These are phyloP conservation scores for Waltergamsia citrina DNA, from an alignment of 2,329 filamentous ascomycete species.

Conservation along the genomic window DNA sequence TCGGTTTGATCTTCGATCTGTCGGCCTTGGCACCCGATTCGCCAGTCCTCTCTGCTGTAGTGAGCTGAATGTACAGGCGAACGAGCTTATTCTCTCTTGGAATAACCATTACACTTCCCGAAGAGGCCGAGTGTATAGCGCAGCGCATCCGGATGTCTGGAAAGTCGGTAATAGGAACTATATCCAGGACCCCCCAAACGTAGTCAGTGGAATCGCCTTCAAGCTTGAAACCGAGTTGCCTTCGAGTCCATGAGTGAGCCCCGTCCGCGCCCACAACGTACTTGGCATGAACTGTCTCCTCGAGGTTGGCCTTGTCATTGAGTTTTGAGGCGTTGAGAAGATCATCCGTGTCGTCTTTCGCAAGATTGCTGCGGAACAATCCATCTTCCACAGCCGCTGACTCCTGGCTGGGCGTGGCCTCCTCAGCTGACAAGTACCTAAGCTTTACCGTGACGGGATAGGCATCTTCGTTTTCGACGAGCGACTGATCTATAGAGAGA, in stretches of 20 bases:
- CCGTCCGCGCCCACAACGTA: constrained; percentile 63
- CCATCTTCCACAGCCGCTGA: constrained; percentile 29
- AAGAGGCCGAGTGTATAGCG: constrained; percentile 44
- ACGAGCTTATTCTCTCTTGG: constrained; percentile 55
- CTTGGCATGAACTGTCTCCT: constrained; percentile 27
- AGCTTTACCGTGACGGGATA: constrained; percentile 54
- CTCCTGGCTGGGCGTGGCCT: constrained; percentile 37
- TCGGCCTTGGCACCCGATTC: constrained; percentile 40
- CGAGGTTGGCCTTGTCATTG: constrained; percentile 22
- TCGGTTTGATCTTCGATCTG: constrained; percentile 51
- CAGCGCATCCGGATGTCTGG: constrained; percentile 49
- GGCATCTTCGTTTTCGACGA: constrained; percentile 35
- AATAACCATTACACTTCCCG: constrained; percentile 55
- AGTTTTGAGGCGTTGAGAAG: constrained; percentile 21
- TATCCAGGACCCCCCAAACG: constrained; percentile 41
- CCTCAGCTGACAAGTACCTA: constrained; percentile 45
- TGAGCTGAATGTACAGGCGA: constrained; percentile 57
- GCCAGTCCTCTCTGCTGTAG: constrained; percentile 25
- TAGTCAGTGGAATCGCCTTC: constrained; percentile 45
- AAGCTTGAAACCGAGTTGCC: constrained; percentile 44
- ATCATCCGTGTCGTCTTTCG: constrained; percentile 46
- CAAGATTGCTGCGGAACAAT: constrained; percentile 49
- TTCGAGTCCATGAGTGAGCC: constrained; percentile 56
- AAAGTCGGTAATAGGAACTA: constrained; percentile 38
- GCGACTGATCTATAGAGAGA: constrained; percentile 42